A percentile compares a stretch with the other conserved stretches of the same genome.
Conservation (phyloP, 2,329 filamentous ascomycete genomes). For the Atkinsonella texensis region DNA sequence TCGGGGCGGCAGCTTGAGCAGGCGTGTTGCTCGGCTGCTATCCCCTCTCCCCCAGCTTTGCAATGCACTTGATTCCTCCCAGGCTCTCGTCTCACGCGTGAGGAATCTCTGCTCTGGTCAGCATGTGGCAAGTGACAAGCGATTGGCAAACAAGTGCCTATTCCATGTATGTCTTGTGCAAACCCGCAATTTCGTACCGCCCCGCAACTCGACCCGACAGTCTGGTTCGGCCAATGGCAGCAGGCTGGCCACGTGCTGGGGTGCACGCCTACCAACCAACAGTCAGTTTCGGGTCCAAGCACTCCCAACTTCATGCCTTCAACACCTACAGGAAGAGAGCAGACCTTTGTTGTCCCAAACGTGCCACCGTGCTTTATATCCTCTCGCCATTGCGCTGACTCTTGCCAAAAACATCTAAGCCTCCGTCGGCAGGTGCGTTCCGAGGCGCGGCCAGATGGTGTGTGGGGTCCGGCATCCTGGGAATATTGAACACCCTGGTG, state of each 20-base stretch:
- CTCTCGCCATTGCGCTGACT: not conserved
- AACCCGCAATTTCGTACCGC: conserved; percentile 5
- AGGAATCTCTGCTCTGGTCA: not conserved
- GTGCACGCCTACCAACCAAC: not conserved
- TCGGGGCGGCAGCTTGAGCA: too few relatives aligned
- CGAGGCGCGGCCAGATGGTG: not conserved
- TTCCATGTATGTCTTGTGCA: too few relatives aligned
- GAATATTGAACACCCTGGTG: not conserved
- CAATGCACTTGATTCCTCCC: too few relatives aligned
- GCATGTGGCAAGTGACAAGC: too few relatives aligned
- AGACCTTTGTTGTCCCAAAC: not conserved
- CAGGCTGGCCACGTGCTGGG: not conserved
- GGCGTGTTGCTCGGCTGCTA: too few relatives aligned
- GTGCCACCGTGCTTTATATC: not conserved
- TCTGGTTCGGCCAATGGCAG: conserved; percentile 11
- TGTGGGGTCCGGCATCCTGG: not conserved
- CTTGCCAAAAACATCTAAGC: not conserved
- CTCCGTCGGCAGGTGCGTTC: not conserved
- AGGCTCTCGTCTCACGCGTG: not conserved
- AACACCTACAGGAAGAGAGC: not conserved
- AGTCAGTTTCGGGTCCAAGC: not conserved
- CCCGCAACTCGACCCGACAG: conserved; percentile 11
- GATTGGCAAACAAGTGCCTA: too few relatives aligned
- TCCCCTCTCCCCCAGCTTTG: too few relatives aligned
- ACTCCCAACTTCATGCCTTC: not conserved